phyloP scores from a whole-genome alignment of 768 basidiomycete species.

The Amanita muscaria region DNA sequence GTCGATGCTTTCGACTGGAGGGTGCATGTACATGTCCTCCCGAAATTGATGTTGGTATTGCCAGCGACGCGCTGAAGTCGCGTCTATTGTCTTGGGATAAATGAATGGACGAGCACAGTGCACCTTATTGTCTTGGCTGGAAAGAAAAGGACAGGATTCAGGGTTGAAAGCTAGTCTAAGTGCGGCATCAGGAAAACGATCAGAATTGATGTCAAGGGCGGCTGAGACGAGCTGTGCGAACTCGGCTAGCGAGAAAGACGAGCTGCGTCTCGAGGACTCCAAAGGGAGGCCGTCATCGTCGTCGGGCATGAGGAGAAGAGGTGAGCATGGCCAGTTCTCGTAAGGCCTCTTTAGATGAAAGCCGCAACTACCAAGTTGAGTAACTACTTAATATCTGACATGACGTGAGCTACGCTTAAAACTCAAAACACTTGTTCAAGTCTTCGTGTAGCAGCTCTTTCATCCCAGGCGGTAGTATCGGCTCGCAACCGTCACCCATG shows the following conservation, averaged over 20 bases:
- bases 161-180: constrained; percentile 3
- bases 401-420: constrained; percentile 30
- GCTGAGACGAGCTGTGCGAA: constrained; percentile 3
- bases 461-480: constrained; percentile 87
- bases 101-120: not conserved
- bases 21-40: not conserved
- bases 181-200: constrained; percentile 5
- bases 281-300: not conserved
- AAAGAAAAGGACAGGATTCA: constrained; percentile 5
- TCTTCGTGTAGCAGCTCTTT: constrained; percentile 76
- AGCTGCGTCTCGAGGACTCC: not conserved
- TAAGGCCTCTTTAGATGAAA: not conserved
- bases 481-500: constrained; percentile 36
- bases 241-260: constrained; percentile 4
- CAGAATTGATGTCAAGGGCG: constrained; percentile 8
- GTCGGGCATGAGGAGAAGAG: not conserved
- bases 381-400: not conserved
- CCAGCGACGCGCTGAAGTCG: not conserved
- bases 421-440: constrained; percentile 79
- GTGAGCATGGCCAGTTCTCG: not conserved
- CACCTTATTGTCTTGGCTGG: not conserved
- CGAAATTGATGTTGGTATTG: not conserved
- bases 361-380: not conserved
- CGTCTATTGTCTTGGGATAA: not conserved
- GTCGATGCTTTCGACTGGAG: constrained; percentile 2